These are phyloP conservation scores for Bruguiera sexangula DNA, from an alignment of 345 rosid species.

Conservation along the genomic window DNA sequence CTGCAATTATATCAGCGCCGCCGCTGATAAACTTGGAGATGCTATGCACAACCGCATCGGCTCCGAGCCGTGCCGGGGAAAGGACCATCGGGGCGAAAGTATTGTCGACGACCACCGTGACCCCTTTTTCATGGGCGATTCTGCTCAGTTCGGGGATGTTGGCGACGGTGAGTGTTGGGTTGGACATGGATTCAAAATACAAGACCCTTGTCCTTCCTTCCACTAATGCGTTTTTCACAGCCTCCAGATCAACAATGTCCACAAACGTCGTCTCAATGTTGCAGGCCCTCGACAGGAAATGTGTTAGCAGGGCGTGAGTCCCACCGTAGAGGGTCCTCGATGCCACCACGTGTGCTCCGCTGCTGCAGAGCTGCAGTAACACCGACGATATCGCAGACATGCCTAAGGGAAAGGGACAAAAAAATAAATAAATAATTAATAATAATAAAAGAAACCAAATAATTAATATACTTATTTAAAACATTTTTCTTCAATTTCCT, in stretches of 20 bases:
- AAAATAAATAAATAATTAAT: too few species aligned
- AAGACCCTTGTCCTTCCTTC: constrained; percentile 69
- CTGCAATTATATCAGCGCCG: constrained; percentile 95
- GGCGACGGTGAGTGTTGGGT: constrained; percentile 80
- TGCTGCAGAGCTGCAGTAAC: constrained; percentile 83
- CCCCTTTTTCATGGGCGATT: constrained; percentile 76
- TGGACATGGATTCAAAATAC: constrained; percentile 81
- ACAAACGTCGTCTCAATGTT: constrained; percentile 86
- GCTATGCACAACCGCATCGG: constrained; percentile 90
- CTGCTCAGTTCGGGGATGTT: constrained; percentile 74
- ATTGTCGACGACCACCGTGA: constrained; percentile 78
- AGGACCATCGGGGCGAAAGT: constrained; percentile 90
- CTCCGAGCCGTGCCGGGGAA: constrained; percentile 88
- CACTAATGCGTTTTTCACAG: constrained; percentile 55
- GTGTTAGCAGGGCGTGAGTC: constrained; percentile 81
- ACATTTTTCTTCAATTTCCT: too few species aligned
- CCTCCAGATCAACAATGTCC: constrained; percentile 51
- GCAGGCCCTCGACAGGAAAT: constrained; percentile 77
- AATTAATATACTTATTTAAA: neutral
- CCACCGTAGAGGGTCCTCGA: constrained; percentile 80
- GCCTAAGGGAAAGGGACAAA: constrained; percentile 37
- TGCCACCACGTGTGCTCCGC: constrained; percentile 95
- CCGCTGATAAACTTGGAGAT: constrained; percentile 94
- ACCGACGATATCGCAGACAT: constrained; percentile 96
- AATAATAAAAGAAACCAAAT: neutral